These are phyloP conservation scores for Vaccinium myrtillus DNA, from an alignment of 148 eudicot species.

Conservation along the genomic window DNA sequence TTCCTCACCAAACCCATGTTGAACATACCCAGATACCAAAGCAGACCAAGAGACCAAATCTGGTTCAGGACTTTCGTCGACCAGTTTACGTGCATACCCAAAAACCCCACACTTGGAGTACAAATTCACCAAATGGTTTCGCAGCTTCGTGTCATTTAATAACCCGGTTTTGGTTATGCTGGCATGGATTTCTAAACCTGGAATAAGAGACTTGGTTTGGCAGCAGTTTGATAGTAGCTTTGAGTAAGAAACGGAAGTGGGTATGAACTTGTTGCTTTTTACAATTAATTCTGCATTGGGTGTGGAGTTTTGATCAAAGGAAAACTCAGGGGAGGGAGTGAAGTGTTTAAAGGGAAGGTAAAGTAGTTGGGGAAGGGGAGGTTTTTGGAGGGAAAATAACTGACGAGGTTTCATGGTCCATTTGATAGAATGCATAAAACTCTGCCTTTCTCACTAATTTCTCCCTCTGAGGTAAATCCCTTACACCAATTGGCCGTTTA, in stretches of 20 bases:
- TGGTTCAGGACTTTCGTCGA: conserved; percentile 55
- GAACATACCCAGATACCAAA: conserved; percentile 63
- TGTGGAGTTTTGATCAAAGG: neutral
- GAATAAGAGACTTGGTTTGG: conserved; percentile 38
- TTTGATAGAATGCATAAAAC: no score
- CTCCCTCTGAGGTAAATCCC: no score
- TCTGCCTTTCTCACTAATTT: no score
- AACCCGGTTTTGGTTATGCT: conserved; percentile 43
- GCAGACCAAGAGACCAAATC: conserved; percentile 73
- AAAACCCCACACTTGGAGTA: conserved; percentile 52
- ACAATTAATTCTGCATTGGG: neutral
- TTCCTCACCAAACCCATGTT: conserved; percentile 56
- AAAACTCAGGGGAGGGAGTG: neutral
- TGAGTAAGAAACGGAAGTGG: conserved; percentile 26
- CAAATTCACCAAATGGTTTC: conserved; percentile 44
- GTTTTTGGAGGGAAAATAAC: conserved; percentile 30
- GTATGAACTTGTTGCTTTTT: neutral
- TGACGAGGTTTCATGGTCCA: conserved; percentile 37
- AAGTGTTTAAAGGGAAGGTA: neutral
- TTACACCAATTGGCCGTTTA: no score
- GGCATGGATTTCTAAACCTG: conserved; percentile 49
- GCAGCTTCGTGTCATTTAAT: conserved; percentile 27
- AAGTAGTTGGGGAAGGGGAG: conserved; percentile 11
- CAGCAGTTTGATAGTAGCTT: conserved; percentile 40
- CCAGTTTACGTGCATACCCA: conserved; percentile 48